Base-by-base conservation (phyloP, 2,329 filamentous ascomycete genomes). In the Penicillium hesseltinei region DNA sequence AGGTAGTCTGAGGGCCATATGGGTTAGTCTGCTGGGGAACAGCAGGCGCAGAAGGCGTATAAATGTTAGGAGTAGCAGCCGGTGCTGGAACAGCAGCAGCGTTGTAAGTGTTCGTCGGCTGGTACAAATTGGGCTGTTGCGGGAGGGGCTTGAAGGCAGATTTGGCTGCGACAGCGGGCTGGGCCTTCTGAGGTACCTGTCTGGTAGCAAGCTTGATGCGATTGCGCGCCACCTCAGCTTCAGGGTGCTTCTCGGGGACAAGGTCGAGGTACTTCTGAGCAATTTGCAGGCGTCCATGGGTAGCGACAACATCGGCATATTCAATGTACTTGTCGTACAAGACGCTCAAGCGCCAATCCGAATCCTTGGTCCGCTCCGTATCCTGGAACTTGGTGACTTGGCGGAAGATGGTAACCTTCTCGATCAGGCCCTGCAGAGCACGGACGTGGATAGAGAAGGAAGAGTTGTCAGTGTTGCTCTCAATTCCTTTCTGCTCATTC, bases 331-430 rank as follows among this genome's bases (percentile, higher is more conserved):
- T 96, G 73, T 92, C 88, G 75, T 99, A 99, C 52, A 99, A 80
- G 2, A 88, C 82, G 38, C 87, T 84, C 58, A 99, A 85, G 78
- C 96, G 97, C 93, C 93, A 99, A 66, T 88, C 90, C 1, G 87
- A 87, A 10, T 84, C 81, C 65, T 90, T 84, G 46, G 78, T 77
- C 62, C 85, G 84, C 70, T 97, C 92, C 9, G 78, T 76, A 71
- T 99, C 94, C 67, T 89, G 80, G 79, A 97, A 99, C 70, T 93
- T 92, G 61, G 92, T 92, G 43, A 97, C 92, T 65, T 94, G 85
- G 54, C 94, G 88, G 86, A 99, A 99, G 53, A 99, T 85, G 0
- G 92, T 96, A 46, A 99, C 94, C 81, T 99, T 99, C 78, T 99
- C 94, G 61, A 99, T 96, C 71, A 99, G 93, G 64, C 90, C 88